Evolutionary conservation across 345 rosid genomes (phyloP).

Genomic region (Moricandia moricandioides): DNA sequence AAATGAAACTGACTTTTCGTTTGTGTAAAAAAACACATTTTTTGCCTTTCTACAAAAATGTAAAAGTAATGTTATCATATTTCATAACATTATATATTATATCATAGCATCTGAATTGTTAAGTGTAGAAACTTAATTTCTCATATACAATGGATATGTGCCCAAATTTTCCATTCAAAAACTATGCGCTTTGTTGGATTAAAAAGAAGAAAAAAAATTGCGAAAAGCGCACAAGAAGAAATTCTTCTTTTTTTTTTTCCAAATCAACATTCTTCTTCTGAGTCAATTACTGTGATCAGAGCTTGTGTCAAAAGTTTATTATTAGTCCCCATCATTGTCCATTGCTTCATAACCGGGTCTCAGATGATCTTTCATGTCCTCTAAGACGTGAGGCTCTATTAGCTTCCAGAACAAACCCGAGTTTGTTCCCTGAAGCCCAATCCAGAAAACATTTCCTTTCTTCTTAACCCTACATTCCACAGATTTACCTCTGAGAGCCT

Average conservation of each 20-base stretch:
- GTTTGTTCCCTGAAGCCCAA: conserved; percentile 68
- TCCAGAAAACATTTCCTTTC: conserved; percentile 71
- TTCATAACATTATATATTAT: too few species aligned
- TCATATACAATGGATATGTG: too few species aligned
- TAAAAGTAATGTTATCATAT: too few species aligned
- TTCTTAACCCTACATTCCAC: conserved; percentile 71
- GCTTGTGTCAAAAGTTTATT: background rate
- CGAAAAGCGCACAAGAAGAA: too few species aligned
- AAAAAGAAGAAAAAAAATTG: too few species aligned
- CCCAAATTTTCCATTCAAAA: too few species aligned
- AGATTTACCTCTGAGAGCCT: conserved; percentile 55
- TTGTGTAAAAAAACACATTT: too few species aligned
- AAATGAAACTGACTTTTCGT: too few species aligned
- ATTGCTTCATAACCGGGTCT: conserved; percentile 19
- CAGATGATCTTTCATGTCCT: conserved; percentile 46
- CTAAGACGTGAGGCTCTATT: conserved; percentile 60
- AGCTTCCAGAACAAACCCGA: conserved; percentile 65
- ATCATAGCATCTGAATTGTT: too few species aligned
- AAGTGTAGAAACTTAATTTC: too few species aligned
- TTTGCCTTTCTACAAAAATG: too few species aligned
- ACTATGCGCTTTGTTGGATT: too few species aligned
- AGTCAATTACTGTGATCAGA: background rate
- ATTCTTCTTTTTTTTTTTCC: background rate
- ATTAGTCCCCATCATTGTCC: conserved; percentile 22
- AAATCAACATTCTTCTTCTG: background rate